Evolutionary conservation across 2,329 filamentous ascomycete genomes (phyloP).

Genomic region (Chrysoporthe austroafricana): DNA sequence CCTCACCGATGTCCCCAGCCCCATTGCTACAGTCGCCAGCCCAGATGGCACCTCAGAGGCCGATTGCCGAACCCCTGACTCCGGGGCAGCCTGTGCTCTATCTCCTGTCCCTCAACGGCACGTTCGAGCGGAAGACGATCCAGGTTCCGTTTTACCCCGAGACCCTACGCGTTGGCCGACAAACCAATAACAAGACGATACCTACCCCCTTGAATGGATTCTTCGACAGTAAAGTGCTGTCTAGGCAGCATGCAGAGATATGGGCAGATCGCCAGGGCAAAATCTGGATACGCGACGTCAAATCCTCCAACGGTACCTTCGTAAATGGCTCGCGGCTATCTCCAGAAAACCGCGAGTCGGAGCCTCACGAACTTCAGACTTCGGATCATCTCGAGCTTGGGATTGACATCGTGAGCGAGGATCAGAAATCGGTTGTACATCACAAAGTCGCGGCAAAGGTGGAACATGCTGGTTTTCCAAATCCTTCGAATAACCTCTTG

Average conservation of each 20-base stretch:
- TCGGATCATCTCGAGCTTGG: slow-evolving; percentile 92
- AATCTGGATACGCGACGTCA: slow-evolving; percentile 95
- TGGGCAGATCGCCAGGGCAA: slow-evolving; percentile 87
- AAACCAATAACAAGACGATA: slow-evolving; percentile 95
- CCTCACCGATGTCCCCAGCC: slow-evolving; percentile 42
- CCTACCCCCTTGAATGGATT: slow-evolving; percentile 91
- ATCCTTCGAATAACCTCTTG: slow-evolving; percentile 73
- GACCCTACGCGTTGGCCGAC: slow-evolving; percentile 88
- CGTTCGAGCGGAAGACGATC: slow-evolving; percentile 96
- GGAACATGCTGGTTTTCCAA: slow-evolving; percentile 87
- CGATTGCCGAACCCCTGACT: slow-evolving; percentile 65
- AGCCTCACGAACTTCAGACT: slow-evolving; percentile 89
- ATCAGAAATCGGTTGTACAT: slow-evolving; percentile 97
- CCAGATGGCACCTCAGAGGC: slow-evolving; percentile 54
- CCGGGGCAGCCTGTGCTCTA: slow-evolving; percentile 78
- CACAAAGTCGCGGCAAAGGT: slow-evolving; percentile 98
- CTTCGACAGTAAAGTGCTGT: slow-evolving; percentile 97
- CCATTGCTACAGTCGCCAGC: slow-evolving; percentile 44
- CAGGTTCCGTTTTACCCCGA: slow-evolving; percentile 92
- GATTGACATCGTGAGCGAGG: slow-evolving; percentile 98
- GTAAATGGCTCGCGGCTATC: slow-evolving; percentile 91
- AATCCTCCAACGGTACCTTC: slow-evolving; percentile 98
- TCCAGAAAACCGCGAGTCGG: slow-evolving; percentile 92
- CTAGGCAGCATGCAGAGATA: slow-evolving; percentile 93
- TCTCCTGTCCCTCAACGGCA: slow-evolving; percentile 88